Evolutionary conservation across 2,329 filamentous ascomycete genomes (phyloP), one percentile per base, ranked within the genome.

Genomic region (Pseudocercospora fuligena): DNA sequence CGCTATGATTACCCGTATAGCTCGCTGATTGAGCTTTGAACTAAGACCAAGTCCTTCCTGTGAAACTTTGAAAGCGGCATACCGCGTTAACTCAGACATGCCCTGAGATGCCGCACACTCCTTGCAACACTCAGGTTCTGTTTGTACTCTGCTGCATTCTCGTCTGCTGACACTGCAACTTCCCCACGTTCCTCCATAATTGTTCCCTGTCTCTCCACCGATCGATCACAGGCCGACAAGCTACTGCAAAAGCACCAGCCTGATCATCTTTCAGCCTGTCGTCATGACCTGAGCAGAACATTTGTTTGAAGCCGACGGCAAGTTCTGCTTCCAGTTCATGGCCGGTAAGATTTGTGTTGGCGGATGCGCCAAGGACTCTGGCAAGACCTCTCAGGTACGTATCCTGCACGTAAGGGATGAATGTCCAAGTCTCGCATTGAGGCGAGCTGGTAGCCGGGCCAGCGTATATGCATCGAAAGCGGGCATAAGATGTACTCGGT

Each of bases 381-480:
- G 63, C 61, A 6, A 67, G 47, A 1, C 65, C 65, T 11, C 57
- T 31, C 11, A 70, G 61, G 60, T 64, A 70, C 8, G 68, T 67
- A 8, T 70, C 68, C 19, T 54, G 65, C 4, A 66, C 57, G 12
- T 67, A 70, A 1, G 68, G 68, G 9, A 67, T 70, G 27, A 63
- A 65, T 0, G 68, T 70, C 68, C 65, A 70, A 4, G 66, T 66
- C 49, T 61, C 57, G 58, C 68, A 70, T 36, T 60, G 65, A 5
- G 31, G 60, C 1, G 64, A 59, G 5, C 51, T 46, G 60, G 27
- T 12, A 31, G 40, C 3, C n/a, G 56, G 51, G 19, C 58, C 61
- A 27, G 67, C 61, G 27, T 59, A 69, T 14, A 64, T 60, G 43
- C 67, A 69, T 29, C 65, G 67, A 27, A 64, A 64, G 53, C 67